phyloP scores from a whole-genome alignment of 2,329 filamentous ascomycete species.

The Conoideocrella luteorostrata region DNA sequence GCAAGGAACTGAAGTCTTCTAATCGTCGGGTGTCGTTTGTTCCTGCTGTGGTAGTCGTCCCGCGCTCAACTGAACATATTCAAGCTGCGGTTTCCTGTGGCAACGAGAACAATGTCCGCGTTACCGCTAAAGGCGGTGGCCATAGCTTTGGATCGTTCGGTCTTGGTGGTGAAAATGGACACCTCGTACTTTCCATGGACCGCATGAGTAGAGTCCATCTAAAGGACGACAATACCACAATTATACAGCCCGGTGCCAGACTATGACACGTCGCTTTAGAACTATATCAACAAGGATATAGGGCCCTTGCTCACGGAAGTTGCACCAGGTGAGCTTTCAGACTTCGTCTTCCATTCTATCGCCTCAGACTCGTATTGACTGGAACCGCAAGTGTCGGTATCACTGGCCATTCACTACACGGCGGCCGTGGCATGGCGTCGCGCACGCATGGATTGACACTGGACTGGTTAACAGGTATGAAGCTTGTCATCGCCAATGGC shows the following conservation, averaged over 20 bases:
- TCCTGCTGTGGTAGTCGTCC: neutral
- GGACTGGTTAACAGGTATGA: conserved; percentile 33
- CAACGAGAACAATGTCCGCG: neutral
- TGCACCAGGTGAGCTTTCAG: neutral
- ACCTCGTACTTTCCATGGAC: conserved; percentile 46
- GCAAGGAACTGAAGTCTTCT: too few relatives aligned
- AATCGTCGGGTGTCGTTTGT: too few relatives aligned
- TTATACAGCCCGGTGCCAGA: neutral
- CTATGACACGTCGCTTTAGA: conserved; percentile 32
- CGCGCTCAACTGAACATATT: neutral
- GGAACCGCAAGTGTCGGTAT: conserved; percentile 58
- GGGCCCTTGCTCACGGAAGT: conserved; percentile 1
- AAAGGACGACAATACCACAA: neutral
- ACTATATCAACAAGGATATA: conserved; percentile 26
- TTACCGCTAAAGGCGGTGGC: conserved; percentile 2
- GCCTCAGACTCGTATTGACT: conserved; percentile 15
- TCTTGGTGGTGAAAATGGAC: conserved; percentile 1
- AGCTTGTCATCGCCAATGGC: conserved; percentile 33
- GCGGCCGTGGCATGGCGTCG: conserved; percentile 53
- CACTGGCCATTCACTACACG: conserved; percentile 50
- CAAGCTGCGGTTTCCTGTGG: neutral
- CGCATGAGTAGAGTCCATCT: neutral
- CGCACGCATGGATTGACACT: conserved; percentile 46
- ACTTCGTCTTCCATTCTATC: conserved; percentile 28
- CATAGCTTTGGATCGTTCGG: conserved; percentile 1